phyloP scores from a whole-genome alignment of 345 rosid genomes.

The Moricandia arvensis region DNA sequence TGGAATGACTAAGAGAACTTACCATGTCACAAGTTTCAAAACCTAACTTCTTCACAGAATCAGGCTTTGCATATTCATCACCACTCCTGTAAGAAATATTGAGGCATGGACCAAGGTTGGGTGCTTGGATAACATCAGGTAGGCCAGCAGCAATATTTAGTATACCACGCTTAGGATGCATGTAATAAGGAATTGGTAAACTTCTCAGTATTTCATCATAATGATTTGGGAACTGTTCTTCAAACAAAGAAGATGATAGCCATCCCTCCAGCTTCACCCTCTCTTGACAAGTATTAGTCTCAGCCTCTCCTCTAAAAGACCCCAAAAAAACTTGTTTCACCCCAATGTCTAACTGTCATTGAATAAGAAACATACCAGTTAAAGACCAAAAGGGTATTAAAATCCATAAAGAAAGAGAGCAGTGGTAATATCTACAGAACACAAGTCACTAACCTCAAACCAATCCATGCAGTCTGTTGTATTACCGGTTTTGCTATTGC shows the following conservation, averaged over 20 bases:
- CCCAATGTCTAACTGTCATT: conserved; percentile 78
- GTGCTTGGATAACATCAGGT: conserved; percentile 48
- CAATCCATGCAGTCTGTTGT: conserved; percentile 54
- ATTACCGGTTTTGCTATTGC: conserved; percentile 37
- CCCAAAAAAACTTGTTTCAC: conserved; percentile 71
- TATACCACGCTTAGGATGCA: conserved; percentile 67
- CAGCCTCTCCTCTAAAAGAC: conserved; percentile 58
- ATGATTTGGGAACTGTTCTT: conserved; percentile 81
- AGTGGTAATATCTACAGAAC: not conserved
- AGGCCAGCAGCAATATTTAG: conserved; percentile 70
- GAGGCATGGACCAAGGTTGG: conserved; percentile 75
- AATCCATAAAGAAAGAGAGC: not conserved
- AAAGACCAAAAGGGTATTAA: not conserved
- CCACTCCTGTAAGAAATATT: conserved; percentile 80
- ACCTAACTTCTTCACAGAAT: conserved; percentile 61
- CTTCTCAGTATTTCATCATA: conserved; percentile 58
- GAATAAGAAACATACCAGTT: conserved; percentile 3
- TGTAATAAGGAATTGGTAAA: conserved; percentile 78
- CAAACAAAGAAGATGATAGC: conserved; percentile 75
- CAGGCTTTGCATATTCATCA: conserved; percentile 51
- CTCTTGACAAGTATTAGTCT: conserved; percentile 64
- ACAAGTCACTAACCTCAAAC: conserved; percentile 74
- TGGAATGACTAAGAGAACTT: conserved; percentile 22
- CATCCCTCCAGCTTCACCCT: conserved; percentile 79
- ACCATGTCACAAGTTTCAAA: conserved; percentile 76